These are phyloP conservation scores for Schizonepeta tenuifolia DNA, from an alignment of 257 asterid genomes.

Conservation along the genomic window DNA sequence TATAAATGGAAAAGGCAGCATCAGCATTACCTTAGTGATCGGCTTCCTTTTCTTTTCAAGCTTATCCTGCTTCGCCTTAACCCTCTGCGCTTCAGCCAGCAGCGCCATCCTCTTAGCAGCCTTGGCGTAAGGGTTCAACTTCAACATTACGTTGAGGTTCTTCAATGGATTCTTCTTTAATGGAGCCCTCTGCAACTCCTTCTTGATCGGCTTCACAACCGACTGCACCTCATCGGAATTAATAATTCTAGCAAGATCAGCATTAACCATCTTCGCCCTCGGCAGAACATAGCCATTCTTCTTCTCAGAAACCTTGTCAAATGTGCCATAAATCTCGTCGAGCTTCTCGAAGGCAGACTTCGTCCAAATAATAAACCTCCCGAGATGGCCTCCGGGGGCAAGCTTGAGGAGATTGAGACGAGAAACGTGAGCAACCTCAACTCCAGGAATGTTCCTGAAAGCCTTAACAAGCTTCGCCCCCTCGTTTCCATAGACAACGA, in stretches of 20 bases:
- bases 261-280: slow-evolving; percentile 70
- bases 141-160: slow-evolving; percentile 61
- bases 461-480: slow-evolving; percentile 69
- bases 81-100: slow-evolving; percentile 68
- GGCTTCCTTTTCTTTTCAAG: slow-evolving; percentile 62
- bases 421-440: slow-evolving; percentile 66
- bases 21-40: slow-evolving; percentile 58
- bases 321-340: slow-evolving; percentile 66
- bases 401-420: slow-evolving; percentile 60
- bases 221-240: slow-evolving; percentile 83
- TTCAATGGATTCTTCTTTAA: slow-evolving; percentile 73
- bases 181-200: slow-evolving; percentile 62
- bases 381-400: slow-evolving; percentile 74
- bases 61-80: slow-evolving; percentile 66
- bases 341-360: slow-evolving; percentile 71
- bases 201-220: slow-evolving; percentile 72
- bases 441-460: slow-evolving; percentile 69
- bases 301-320: slow-evolving; percentile 59
- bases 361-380: slow-evolving; percentile 70
- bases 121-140: slow-evolving; percentile 72
- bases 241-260: slow-evolving; percentile 73
- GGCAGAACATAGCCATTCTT: slow-evolving; percentile 70
- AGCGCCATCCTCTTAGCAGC: slow-evolving; percentile 78
- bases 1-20: background rate
- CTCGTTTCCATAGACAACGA: slow-evolving; percentile 67